Conservation (phyloP, 805 yeast genomes). For the Saturnispora kantuleensis region DNA sequence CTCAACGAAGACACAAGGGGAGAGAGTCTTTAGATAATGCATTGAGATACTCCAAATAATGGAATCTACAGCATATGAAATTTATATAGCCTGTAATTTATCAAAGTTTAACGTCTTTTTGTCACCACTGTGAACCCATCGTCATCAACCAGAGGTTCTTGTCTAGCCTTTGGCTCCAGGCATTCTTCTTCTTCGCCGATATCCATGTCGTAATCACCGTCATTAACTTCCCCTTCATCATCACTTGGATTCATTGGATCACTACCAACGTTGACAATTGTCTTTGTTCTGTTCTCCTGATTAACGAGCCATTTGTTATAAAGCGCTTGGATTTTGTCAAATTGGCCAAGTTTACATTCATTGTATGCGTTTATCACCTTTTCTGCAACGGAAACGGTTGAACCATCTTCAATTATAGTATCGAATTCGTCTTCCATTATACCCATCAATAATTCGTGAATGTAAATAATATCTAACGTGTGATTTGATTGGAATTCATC, state of each 20-base stretch:
- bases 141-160: slow-evolving; percentile 73
- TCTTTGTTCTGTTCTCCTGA: slow-evolving; percentile 31
- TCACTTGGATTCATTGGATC: slow-evolving; percentile 57
- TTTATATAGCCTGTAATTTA: background rate
- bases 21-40: background rate
- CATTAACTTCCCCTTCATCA: slow-evolving; percentile 38
- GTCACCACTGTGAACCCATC: slow-evolving; percentile 91
- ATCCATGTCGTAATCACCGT: slow-evolving; percentile 32
- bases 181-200: slow-evolving; percentile 30
- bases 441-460: slow-evolving; percentile 76
- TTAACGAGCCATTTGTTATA: slow-evolving; percentile 52
- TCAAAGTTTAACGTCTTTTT: slow-evolving; percentile 31
- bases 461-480: slow-evolving; percentile 62
- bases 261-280: slow-evolving; percentile 37
- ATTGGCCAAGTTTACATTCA: slow-evolving; percentile 48
- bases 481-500: slow-evolving; percentile 60
- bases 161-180: slow-evolving; percentile 28
- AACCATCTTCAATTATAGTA: slow-evolving; percentile 77
- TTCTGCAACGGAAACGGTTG: slow-evolving; percentile 67
- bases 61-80: background rate
- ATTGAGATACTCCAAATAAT: slow-evolving; percentile 1
- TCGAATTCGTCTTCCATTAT: slow-evolving; percentile 97
- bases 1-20: background rate
- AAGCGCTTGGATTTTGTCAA: slow-evolving; percentile 43
- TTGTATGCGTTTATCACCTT: slow-evolving; percentile 56